Base-by-base conservation (phyloP, 2,329 filamentous ascomycete genomes). In the Trichoderma hamatum region DNA sequence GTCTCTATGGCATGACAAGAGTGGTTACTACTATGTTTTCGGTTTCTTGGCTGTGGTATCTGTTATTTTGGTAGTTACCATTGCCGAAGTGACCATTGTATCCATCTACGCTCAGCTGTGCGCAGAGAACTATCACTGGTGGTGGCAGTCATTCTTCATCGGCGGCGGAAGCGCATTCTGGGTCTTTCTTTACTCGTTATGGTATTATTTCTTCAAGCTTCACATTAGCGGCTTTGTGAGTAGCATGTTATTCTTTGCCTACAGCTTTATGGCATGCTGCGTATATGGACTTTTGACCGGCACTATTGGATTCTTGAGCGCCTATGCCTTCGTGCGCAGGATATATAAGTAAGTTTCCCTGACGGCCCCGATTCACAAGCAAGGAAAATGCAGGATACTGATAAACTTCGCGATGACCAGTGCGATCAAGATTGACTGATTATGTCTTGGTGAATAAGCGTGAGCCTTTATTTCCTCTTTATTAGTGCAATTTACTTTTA, bases 11-110 rank as follows among this genome's bases (percentile, higher is more conserved):
- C 91, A 94, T 78, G 93, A 96, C 80, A 96, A 96, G 83, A 93
- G 89, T 75, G 92, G 92, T 7, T 96, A 94, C 79, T 97, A 97
- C 80, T 97, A 97, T 79, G 90, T 96, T 26, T 97, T 96, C 77
- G 93, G 93, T 13, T 97, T 95, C 82, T 80, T 96, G 72, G 89
- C 90, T 9, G 88, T 93, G 19, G 90, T 96, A 11, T 89, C 85
- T 28, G 82, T 88, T 13, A 91, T 96, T 69, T 81, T 96, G 10
- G 84, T 93, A 34, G 79, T 96, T 52, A 93, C 92, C 0, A 88
- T 97, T 34, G 88, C 92, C 73, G 92, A 96, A 81, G 92, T 94
- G 63, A 94, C 92, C 0, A 88, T 97, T 26, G 92, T 96, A 69
- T 89, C 90, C 1, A 91, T 93, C 19, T 96, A 97, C 79, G 86